A percentile compares a stretch with the other conserved stretches of the same genome.
Conservation (phyloP, 2,329 filamentous ascomycete genomes). For the Trichoderma koningiopsis region DNA sequence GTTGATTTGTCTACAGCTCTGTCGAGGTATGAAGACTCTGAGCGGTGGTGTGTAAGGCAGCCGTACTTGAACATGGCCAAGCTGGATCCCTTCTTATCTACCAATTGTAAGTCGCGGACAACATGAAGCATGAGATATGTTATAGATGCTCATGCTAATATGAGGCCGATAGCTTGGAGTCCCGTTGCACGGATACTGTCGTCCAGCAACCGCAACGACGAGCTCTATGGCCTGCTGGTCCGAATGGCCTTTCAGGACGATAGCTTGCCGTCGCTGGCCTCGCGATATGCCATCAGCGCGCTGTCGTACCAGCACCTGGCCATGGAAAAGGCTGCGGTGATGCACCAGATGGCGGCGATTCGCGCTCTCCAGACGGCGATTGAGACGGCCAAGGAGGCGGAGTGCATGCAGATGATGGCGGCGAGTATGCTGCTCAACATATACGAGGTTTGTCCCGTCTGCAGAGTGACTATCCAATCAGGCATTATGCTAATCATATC, state of each 20-base stretch:
- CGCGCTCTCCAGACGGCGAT: slow-evolving; percentile 20
- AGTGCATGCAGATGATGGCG: slow-evolving; percentile 23
- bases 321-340: slow-evolving; percentile 11
- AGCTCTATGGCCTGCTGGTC: slow-evolving; percentile 15
- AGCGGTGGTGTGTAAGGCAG: slow-evolving; percentile 8
- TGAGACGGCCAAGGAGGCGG: slow-evolving; percentile 1
- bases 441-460: slow-evolving; percentile 6
- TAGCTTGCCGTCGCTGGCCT: slow-evolving; percentile 19
- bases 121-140: not conserved
- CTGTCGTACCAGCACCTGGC: slow-evolving; percentile 20
- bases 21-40: not conserved
- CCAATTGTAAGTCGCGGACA: slow-evolving; percentile 7
- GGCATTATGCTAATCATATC: not conserved
- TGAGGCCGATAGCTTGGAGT: not conserved
- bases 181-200: slow-evolving; percentile 18
- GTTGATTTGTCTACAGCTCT: not conserved
- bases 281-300: slow-evolving; percentile 16
- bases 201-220: slow-evolving; percentile 9
- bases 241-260: slow-evolving; percentile 20
- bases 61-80: slow-evolving; percentile 6
- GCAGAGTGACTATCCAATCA: too few relatives aligned
- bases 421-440: slow-evolving; percentile 24
- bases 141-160: not conserved
- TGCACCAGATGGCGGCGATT: slow-evolving; percentile 20
- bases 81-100: slow-evolving; percentile 14